A percentile compares a stretch with the other conserved stretches of the same genome.
phyloP scores from a whole-genome alignment of 2,329 filamentous ascomycete genomes.

The Domatiomyces catenatus region DNA sequence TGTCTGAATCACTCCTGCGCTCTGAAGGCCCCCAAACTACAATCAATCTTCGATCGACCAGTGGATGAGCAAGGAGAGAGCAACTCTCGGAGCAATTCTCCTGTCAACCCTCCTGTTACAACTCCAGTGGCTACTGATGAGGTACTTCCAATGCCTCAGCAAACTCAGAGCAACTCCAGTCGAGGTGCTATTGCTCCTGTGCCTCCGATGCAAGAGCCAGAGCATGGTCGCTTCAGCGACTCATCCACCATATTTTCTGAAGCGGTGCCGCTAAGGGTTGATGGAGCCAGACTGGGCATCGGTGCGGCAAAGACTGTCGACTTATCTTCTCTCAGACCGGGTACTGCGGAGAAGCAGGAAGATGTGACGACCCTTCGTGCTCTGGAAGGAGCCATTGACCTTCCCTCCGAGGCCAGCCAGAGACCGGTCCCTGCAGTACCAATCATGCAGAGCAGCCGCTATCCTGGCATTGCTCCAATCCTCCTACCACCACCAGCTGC shows the following conservation, averaged over 20 bases:
- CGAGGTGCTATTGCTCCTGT: not conserved
- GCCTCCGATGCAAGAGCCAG: not conserved
- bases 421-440: not conserved
- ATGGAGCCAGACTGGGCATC: conserved; percentile 19
- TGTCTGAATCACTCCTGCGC: conserved; percentile 29
- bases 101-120: too few species aligned
- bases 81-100: not conserved
- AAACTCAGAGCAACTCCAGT: not conserved
- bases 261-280: conserved; percentile 17
- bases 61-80: conserved; percentile 9
- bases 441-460: not conserved
- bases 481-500: conserved; percentile 2
- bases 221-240: not conserved
- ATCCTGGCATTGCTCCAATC: conserved; percentile 8
- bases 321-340: not conserved
- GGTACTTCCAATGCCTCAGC: not conserved
- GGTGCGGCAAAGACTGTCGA: conserved; percentile 15
- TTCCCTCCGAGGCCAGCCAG: not conserved
- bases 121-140: not conserved
- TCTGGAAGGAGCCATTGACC: not conserved
- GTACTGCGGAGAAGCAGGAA: not conserved
- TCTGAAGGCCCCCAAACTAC: conserved; percentile 10
- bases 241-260: conserved; percentile 9
- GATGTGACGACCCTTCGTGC: not conserved
- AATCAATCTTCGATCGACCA: conserved; percentile 15